Conservation (phyloP, 129 eudicot genomes). For the Sambucus nigra region DNA sequence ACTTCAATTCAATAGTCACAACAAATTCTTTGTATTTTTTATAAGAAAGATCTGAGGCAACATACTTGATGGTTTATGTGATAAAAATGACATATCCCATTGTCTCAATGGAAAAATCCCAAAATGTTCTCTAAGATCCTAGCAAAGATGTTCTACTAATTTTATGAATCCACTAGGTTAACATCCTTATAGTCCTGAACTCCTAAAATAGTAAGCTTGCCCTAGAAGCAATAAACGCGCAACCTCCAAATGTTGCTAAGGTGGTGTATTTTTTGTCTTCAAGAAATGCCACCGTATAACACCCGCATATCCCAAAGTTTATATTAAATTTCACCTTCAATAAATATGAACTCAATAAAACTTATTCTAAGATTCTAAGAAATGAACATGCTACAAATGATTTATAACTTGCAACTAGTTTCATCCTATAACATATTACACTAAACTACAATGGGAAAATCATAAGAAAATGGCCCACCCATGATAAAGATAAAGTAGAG, state of each 20-base stretch:
- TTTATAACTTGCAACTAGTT: no score
- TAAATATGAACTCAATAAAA: neutral
- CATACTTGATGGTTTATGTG: no score
- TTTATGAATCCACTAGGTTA: slow-evolving; percentile 1
- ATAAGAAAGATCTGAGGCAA: no score
- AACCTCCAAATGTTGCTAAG: slow-evolving; percentile 89
- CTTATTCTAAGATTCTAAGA: no score
- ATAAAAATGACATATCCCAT: neutral
- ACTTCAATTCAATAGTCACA: no score
- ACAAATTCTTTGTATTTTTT: no score
- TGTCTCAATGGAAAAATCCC: neutral
- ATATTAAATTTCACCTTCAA: slow-evolving; percentile 13
- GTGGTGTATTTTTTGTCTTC: slow-evolving; percentile 78
- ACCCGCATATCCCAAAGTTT: slow-evolving; percentile 35
- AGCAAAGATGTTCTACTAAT: neutral
- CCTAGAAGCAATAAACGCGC: slow-evolving; percentile 92
- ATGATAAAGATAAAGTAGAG: no score
- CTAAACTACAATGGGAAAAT: no score
- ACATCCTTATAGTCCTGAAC: no score
- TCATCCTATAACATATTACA: no score
- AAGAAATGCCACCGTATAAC: slow-evolving; percentile 71
- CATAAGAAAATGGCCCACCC: no score
- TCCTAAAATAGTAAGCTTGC: slow-evolving; percentile 78
- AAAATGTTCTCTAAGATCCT: neutral
- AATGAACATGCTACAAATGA: no score